phyloP scores from a whole-genome alignment of 176 grass and related monocot species.

The Cenchrus americanus region DNA sequence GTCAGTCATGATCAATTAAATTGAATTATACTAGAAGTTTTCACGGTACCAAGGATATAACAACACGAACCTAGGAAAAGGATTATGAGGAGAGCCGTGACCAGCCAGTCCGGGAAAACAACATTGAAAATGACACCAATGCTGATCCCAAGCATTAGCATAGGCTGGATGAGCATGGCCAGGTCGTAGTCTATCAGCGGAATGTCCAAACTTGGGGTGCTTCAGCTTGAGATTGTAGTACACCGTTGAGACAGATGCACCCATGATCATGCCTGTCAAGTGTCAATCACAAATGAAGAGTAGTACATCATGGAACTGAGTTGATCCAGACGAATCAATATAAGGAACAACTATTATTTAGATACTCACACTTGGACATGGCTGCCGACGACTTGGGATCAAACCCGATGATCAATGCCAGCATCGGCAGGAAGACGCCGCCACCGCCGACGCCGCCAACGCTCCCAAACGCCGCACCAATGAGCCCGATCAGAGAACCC shows the following conservation, averaged over 20 bases:
- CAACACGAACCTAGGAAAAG: constrained; percentile 61
- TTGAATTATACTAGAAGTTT: neutral
- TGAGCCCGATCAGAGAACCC: constrained; percentile 62
- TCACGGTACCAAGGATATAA: neutral
- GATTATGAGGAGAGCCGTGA: constrained; percentile 70
- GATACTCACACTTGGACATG: constrained; percentile 67
- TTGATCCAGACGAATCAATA: neutral
- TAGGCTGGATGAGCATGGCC: constrained; percentile 81
- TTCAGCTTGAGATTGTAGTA: constrained; percentile 81
- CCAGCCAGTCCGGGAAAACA: constrained; percentile 73
- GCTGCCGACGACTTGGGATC: constrained; percentile 80
- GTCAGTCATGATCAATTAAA: neutral
- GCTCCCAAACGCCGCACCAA: constrained; percentile 69
- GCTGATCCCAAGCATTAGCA: constrained; percentile 86
- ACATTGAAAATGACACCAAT: constrained; percentile 79
- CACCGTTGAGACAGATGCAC: constrained; percentile 66
- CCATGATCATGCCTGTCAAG: constrained; percentile 71
- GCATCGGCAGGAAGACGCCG: constrained; percentile 76
- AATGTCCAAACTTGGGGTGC: constrained; percentile 71
- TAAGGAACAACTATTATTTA: neutral
- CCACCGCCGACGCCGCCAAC: constrained; percentile 72
- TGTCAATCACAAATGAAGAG: neutral
- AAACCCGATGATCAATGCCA: constrained; percentile 70
- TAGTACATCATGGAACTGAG: neutral
- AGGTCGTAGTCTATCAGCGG: constrained; percentile 83